These are phyloP conservation scores for Hanseniaspora vineae DNA, from an alignment of 805 yeast species.

Conservation along the genomic window DNA sequence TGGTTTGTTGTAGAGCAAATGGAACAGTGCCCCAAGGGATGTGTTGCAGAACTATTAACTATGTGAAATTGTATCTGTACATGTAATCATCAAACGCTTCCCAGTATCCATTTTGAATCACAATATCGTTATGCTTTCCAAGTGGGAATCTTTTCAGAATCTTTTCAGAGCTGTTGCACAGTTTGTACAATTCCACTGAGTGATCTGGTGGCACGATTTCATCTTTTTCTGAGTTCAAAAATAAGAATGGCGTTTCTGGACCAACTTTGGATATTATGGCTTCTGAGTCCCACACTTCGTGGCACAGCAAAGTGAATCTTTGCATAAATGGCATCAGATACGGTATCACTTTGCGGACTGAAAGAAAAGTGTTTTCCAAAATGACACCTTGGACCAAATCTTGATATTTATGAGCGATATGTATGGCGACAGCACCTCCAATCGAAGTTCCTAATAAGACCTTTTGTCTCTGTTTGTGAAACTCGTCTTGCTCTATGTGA, in stretches of 20 bases:
- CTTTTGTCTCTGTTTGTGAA: constrained; percentile 28
- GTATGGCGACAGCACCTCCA: constrained; percentile 91
- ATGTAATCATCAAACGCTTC: constrained; percentile 45
- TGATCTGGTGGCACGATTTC: constrained; percentile 88
- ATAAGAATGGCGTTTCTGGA: constrained; percentile 46
- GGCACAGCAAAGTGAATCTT: constrained; percentile 47
- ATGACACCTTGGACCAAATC: constrained; percentile 47
- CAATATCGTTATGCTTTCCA: constrained; percentile 77
- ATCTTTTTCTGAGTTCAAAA: constrained; percentile 63
- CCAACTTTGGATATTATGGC: constrained; percentile 38
- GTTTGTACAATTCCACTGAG: constrained; percentile 46
- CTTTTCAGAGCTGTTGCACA: constrained; percentile 41
- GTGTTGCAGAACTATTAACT: constrained; percentile 9
- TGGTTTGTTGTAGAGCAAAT: constrained; percentile 64
- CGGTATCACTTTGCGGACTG: constrained; percentile 58
- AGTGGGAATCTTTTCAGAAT: constrained; percentile 39
- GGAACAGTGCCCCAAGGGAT: constrained; percentile 72
- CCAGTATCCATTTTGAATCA: constrained; percentile 70
- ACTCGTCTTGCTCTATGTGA: constrained; percentile 37
- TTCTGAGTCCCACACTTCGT: constrained; percentile 78
- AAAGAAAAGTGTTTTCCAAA: constrained; percentile 77
- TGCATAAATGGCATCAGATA: constrained; percentile 59
- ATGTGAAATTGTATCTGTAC: constrained; percentile 23
- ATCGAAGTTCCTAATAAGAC: constrained; percentile 78
- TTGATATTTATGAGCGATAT: constrained; percentile 53